Evolutionary conservation across 129 eudicot genomes (phyloP), one percentile per base, ranked within the genome.

Genomic region (Kitagawia praeruptora): DNA sequence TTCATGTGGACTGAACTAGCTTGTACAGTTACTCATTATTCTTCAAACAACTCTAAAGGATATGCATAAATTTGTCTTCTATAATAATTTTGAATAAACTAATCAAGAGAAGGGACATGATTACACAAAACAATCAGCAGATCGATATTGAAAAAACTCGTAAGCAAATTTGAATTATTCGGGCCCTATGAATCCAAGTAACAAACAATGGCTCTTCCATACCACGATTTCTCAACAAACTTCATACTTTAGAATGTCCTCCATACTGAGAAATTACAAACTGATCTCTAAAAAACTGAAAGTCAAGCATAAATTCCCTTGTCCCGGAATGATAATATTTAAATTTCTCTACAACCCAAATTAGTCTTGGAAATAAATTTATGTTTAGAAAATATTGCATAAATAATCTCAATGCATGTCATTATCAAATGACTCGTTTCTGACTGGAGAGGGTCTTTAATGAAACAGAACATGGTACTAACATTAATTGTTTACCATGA

Each of bases 1-100:
- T 70, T 51, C 82, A 79, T 61, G 61, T 79, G 82, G 76, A 79
- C n/a, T 54, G 38, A 70, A 70, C 67, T 23, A 54, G 41, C 72
- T 58, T 19, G 53, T 56, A 49, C n/a, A n/a, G n/a, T n/a, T n/a
- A 53, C 34, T 76, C 70, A 76, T 18, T 3, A 61, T 9, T 25
- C 61, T 41, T 39, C 4, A 61, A 77, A 58, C 47, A 77, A 58
- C 69, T 77, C 80, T 58, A 58, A n/a, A 58, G 11, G 70, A 25
- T 38, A 77, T 40, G 64, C 46, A 47, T 77, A 4, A 48, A 15
- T 61, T 40, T 74, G 48, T 77, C 70, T 58, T 58, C 4, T 13
- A 23, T 77, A 72, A 51, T 51, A 51, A 31, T 53, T 23, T 42
- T 7, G 64, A 77, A 19, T 54, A 16, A 40, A 77, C n/a, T 63